Evolutionary conservation across 805 yeast species (phyloP).

Genomic region (Wickerhamiella azyma): DNA sequence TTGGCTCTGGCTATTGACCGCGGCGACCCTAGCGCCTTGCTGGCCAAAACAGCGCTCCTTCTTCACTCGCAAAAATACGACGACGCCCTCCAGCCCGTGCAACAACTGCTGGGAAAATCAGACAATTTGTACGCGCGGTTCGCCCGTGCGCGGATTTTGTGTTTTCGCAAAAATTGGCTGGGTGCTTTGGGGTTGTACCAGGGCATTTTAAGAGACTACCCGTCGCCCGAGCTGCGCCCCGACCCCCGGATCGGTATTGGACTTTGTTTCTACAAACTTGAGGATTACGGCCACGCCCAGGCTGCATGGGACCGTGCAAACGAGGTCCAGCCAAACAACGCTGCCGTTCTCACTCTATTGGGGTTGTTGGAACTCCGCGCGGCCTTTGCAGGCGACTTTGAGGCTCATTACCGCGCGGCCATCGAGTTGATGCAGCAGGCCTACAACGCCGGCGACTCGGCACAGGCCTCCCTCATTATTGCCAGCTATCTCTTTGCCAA

Average conservation of each 20-base stretch:
- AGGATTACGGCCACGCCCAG: constrained; percentile 62
- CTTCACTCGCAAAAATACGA: constrained; percentile 50
- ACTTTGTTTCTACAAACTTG: constrained; percentile 79
- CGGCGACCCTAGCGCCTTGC: constrained; percentile 35
- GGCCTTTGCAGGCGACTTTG: constrained; percentile 47
- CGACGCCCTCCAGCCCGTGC: constrained; percentile 57
- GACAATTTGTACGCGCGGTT: constrained; percentile 62
- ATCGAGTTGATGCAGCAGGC: constrained; percentile 33
- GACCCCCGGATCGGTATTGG: constrained; percentile 95
- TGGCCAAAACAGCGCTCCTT: constrained; percentile 56
- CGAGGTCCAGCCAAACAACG: constrained; percentile 41
- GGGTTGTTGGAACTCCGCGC: constrained; percentile 56
- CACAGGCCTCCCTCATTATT: constrained; percentile 44
- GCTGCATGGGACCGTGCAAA: constrained; percentile 72
- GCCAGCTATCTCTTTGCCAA: constrained; percentile 62
- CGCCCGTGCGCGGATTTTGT: constrained; percentile 71
- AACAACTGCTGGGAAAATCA: constrained; percentile 39
- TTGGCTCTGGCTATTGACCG: constrained; percentile 37
- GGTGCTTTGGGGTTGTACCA: constrained; percentile 75
- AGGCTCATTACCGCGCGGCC: constrained; percentile 42
- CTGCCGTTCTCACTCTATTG: constrained; percentile 50
- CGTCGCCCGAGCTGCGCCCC: constrained; percentile 44
- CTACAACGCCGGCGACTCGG: constrained; percentile 37
- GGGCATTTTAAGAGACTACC: constrained; percentile 61
- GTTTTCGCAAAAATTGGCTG: constrained; percentile 56